Evolutionary conservation across 2,329 filamentous ascomycete genomes (phyloP).

Genomic region (Hypoxylon sp.): DNA sequence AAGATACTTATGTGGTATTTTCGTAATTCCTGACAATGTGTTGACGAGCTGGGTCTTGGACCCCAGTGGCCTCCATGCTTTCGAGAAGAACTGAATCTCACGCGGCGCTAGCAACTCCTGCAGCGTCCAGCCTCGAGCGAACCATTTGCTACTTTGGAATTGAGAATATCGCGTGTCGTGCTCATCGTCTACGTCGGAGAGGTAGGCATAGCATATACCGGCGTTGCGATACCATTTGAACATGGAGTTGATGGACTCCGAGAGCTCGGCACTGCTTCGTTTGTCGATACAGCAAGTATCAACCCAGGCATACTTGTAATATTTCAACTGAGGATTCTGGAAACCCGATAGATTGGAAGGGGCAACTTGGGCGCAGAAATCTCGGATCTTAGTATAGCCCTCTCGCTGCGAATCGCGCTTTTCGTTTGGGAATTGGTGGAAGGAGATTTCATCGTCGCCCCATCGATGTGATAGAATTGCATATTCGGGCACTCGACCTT

Average conservation of each 20-base stretch:
- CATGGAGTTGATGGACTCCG: constrained; percentile 11
- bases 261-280: background rate
- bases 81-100: constrained; percentile 1
- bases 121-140: background rate
- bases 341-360: background rate
- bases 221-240: constrained; percentile 7
- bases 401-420: background rate
- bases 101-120: background rate
- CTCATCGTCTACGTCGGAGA: constrained; percentile 1
- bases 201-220: background rate
- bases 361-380: background rate
- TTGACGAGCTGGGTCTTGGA: background rate
- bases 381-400: background rate
- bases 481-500: background rate
- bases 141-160: background rate
- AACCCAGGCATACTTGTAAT: background rate
- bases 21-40: background rate
- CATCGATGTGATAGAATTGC: constrained; percentile 7
- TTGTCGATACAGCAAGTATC: constrained; percentile 10
- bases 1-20: background rate
- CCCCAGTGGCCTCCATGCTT: background rate
- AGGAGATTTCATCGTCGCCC: background rate
- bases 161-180: background rate
- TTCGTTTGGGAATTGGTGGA: background rate
- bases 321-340: background rate